These are phyloP conservation scores for Candida pseudofarinosa DNA, from an alignment of 805 yeast genomes.

Conservation along the genomic window DNA sequence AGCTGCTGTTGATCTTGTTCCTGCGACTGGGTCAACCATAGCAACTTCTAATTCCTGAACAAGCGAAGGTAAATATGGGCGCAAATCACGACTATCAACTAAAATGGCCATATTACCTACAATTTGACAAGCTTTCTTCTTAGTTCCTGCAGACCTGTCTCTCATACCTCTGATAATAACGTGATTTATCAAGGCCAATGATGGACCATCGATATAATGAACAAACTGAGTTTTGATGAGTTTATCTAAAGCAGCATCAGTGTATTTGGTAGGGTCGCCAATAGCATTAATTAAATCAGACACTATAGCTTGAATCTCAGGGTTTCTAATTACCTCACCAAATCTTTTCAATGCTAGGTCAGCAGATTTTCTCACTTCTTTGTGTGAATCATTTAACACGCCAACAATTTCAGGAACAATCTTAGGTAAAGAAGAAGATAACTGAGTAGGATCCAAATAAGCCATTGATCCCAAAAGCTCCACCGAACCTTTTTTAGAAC, in stretches of 20 bases:
- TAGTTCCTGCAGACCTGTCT: slow-evolving; percentile 89
- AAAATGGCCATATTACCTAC: slow-evolving; percentile 98
- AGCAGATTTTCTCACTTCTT: slow-evolving; percentile 95
- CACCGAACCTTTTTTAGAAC: slow-evolving; percentile 95
- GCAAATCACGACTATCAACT: slow-evolving; percentile 81
- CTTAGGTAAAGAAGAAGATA: slow-evolving; percentile 80
- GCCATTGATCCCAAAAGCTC: slow-evolving; percentile 98
- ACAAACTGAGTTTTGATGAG: slow-evolving; percentile 89
- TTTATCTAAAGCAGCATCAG: slow-evolving; percentile 83
- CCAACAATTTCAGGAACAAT: slow-evolving; percentile 97
- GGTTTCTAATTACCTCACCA: slow-evolving; percentile 96
- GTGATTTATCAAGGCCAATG: slow-evolving; percentile 89
- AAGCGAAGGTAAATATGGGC: slow-evolving; percentile 76
- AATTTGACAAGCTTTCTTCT: slow-evolving; percentile 93
- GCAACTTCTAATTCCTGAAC: slow-evolving; percentile 84
- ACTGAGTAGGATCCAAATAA: slow-evolving; percentile 88
- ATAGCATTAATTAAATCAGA: slow-evolving; percentile 86
- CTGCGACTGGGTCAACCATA: slow-evolving; percentile 98
- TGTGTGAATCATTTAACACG: slow-evolving; percentile 90
- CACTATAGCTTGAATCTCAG: slow-evolving; percentile 90
- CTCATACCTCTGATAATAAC: slow-evolving; percentile 94
- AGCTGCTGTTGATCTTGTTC: slow-evolving; percentile 94
- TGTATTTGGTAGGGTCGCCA: slow-evolving; percentile 90
- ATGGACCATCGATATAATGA: slow-evolving; percentile 97
- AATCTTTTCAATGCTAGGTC: slow-evolving; percentile 82